Evolutionary conservation across 768 basidiomycete species (phyloP).

Genomic region (Mycena chlorophos): DNA sequence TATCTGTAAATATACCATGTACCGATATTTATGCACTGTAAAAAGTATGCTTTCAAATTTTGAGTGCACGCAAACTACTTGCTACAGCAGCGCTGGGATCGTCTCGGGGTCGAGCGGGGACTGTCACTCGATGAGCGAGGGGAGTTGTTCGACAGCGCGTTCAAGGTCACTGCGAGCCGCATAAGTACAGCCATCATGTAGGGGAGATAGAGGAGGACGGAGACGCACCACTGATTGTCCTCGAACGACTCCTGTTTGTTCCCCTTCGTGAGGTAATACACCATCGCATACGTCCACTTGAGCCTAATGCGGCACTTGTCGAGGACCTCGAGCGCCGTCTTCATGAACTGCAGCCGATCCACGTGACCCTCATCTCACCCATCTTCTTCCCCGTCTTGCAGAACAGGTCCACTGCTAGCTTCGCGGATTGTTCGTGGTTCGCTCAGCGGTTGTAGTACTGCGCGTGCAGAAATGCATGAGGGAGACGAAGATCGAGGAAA

Average conservation of each 20-base stretch:
- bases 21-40: too few species aligned
- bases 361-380: constrained; percentile 98
- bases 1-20: too few species aligned
- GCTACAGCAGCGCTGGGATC: constrained; percentile 74
- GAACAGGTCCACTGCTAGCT: constrained; percentile 90
- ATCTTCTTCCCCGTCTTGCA: constrained; percentile 99
- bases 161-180: constrained; percentile 72
- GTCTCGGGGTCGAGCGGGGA: constrained; percentile 84
- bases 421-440: constrained; percentile 99
- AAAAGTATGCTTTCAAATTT: too few species aligned
- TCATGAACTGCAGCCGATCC: constrained; percentile 99
- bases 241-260: constrained; percentile 96
- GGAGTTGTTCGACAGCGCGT: constrained; percentile 91
- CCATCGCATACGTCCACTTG: constrained; percentile 99
- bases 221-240: constrained; percentile 87
- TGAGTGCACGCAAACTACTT: too few species aligned
- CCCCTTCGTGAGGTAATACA: constrained; percentile 87
- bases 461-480: background rate
- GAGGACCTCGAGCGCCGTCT: constrained; percentile 93
- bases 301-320: constrained; percentile 90
- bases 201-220: background rate
- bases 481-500: background rate
- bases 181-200: constrained; percentile 1
- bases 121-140: constrained; percentile 90
- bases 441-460: constrained; percentile 99